Percentiles rank a stretch among this genome's conserved stretches.
phyloP scores from a whole-genome alignment of 1,139 yeast species.

The Arxiozyma heterogenica region DNA sequence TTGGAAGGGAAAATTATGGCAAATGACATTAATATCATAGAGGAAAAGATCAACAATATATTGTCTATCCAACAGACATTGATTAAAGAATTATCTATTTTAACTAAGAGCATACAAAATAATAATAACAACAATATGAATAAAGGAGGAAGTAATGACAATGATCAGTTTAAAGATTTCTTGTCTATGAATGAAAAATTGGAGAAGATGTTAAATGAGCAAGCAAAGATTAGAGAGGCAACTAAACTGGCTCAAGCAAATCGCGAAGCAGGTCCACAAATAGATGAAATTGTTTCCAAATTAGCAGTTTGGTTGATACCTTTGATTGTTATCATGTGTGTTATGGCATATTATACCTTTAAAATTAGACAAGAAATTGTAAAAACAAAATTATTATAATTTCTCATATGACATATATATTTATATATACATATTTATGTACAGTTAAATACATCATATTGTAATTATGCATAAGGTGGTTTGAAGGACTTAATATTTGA shows the following conservation, averaged over 20 bases:
- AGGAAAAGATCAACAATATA: conserved; percentile 15
- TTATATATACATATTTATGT: background rate
- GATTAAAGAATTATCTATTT: conserved; percentile 17
- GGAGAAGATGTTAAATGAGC: conserved; percentile 29
- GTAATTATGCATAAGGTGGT: conserved; percentile 33
- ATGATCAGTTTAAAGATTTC: conserved; percentile 26
- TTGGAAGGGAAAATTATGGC: conserved; percentile 32
- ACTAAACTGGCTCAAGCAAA: conserved; percentile 5
- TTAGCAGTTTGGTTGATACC: conserved; percentile 32
- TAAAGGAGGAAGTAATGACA: background rate
- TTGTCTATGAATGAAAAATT: conserved; percentile 28
- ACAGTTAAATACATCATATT: background rate
- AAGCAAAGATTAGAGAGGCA: conserved; percentile 28
- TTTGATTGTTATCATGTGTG: conserved; percentile 27
- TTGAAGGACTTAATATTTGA: conserved; percentile 36
- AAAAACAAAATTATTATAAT: conserved; percentile 32
- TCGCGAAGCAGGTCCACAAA: conserved; percentile 17
- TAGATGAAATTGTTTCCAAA: conserved; percentile 31
- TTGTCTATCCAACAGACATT: conserved; percentile 19
- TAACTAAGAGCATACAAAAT: conserved; percentile 8
- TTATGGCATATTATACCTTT: conserved; percentile 34
- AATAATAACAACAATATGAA: background rate
- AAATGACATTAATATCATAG: conserved; percentile 25
- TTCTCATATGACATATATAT: too few relatives aligned
- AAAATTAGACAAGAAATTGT: conserved; percentile 35